Conservation (phyloP, 2,329 filamentous ascomycete genomes). For the Trichoderma sp. region DNA sequence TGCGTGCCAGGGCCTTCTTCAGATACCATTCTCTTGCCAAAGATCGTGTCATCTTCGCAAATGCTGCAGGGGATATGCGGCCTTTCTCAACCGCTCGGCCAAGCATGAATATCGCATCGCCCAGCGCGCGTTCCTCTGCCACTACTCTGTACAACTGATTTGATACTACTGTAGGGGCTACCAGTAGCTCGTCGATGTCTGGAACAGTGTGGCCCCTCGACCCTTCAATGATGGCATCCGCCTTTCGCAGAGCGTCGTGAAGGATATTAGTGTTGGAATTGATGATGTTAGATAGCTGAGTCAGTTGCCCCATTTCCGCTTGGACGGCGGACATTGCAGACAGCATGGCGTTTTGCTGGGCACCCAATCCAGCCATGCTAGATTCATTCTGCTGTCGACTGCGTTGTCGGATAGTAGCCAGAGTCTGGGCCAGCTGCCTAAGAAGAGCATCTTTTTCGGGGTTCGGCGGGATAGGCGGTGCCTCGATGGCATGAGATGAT, state of each 20-base stretch:
- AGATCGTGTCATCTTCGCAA: conserved; percentile 74
- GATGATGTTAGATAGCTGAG: conserved; percentile 69
- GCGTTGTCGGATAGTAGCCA: conserved; percentile 68
- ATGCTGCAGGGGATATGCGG: conserved; percentile 69
- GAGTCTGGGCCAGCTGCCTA: conserved; percentile 69
- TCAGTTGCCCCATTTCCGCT: conserved; percentile 70
- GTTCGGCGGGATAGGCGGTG: conserved; percentile 90
- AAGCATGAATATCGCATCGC: conserved; percentile 83
- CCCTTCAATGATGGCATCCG: conserved; percentile 74
- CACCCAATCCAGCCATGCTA: conserved; percentile 72
- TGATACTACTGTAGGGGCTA: conserved; percentile 90
- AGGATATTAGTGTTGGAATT: conserved; percentile 77
- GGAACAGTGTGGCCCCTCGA: conserved; percentile 71
- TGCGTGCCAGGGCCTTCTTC: conserved; percentile 77
- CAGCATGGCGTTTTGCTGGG: conserved; percentile 78
- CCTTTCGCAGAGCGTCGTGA: conserved; percentile 73
- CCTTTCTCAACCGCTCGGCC: conserved; percentile 74
- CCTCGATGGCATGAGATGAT: conserved; percentile 55
- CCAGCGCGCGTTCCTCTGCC: conserved; percentile 83
- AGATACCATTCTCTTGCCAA: conserved; percentile 79
- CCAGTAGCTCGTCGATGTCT: conserved; percentile 83
- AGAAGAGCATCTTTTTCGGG: conserved; percentile 91
- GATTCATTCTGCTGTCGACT: conserved; percentile 72
- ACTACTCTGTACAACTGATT: conserved; percentile 89
- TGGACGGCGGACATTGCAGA: conserved; percentile 69